Base-by-base conservation (phyloP, 1,139 yeast species). In the Geotrichum carabidarum region DNA sequence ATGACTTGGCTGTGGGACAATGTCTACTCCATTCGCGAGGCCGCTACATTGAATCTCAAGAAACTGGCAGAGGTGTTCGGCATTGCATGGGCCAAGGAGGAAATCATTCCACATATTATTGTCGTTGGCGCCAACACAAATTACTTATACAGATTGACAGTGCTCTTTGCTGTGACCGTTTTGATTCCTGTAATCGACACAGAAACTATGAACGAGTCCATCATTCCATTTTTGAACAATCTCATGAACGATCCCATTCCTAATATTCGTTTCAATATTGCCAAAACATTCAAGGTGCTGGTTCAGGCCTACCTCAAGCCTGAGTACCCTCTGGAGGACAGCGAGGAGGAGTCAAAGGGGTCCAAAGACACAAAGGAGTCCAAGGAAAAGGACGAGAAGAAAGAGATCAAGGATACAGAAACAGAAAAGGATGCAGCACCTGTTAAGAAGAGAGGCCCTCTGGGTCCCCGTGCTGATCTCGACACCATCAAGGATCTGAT, bases 1-100 rank as follows among this genome's bases (percentile, higher is more conserved):
- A 81, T 94, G 82, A 86, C 93, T 22, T 94, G 99, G 98, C 77
- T 94, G 62, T 91, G 98, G 96, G 99, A 94, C 73, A 87, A 94
- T 14, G 99, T 94, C 43, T 93, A 82, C 71, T 93, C 98, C 7
- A 91, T 94, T 60, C 83, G 99, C 71, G 95, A 90, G 64, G 99
- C 99, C 12, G 98, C 98, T 0, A 96, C 94, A 37, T 74, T 78
- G 58, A 94, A 91, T 69, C 76, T 93, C 64, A 83, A 81, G 62
- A 84, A 86, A 64, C 77, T 94, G 64, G 84, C 96, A 4, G 80
- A 79, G 60, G 90, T 88, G 46, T 94, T 93, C 71, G 99, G 99
- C 35, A 83, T 93, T 27, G 83, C 83, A 44, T 94, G 99, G 99
- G 95, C 97, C 50, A 83, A 88, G 68, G 75, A 76, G 48, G 94